Percentiles rank a stretch among this genome's conserved stretches.
These are phyloP conservation scores for Xerocomus potaroensis DNA, from an alignment of 768 basidiomycete genomes.

Conservation along the genomic window DNA sequence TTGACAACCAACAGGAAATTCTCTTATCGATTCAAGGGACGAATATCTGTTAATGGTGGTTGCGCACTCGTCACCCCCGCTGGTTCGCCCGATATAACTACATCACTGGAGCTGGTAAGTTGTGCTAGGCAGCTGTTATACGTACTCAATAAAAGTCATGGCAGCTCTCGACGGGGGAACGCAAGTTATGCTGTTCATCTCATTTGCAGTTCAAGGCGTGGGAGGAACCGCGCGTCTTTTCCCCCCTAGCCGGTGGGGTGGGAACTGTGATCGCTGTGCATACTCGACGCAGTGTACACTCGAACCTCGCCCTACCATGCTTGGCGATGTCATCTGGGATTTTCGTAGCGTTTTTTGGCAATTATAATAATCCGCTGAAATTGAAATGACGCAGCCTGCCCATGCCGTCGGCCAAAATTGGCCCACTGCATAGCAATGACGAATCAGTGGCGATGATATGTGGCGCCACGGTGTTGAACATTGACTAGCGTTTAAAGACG, in stretches of 20 bases:
- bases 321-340: too few species aligned
- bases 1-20: slow-evolving; percentile 47
- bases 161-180: slow-evolving; percentile 36
- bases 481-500: too few species aligned
- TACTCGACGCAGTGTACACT: background rate
- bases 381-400: too few species aligned
- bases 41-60: slow-evolving; percentile 46
- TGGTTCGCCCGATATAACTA: slow-evolving; percentile 72
- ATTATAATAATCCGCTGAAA: too few species aligned
- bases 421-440: too few species aligned
- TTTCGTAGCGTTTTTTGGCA: too few species aligned
- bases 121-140: background rate
- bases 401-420: too few species aligned
- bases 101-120: slow-evolving; percentile 53
- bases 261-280: slow-evolving; percentile 33
- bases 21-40: slow-evolving; percentile 56
- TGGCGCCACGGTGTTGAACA: too few species aligned
- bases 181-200: slow-evolving; percentile 54
- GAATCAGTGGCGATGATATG: too few species aligned
- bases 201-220: slow-evolving; percentile 50
- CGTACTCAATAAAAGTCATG: background rate
- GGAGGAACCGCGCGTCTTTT: slow-evolving; percentile 45
- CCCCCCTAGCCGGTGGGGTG: slow-evolving; percentile 53
- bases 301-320: background rate
- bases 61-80: slow-evolving; percentile 51